Conservation (phyloP, 805 yeast species). For the Candida chauliodis region DNA sequence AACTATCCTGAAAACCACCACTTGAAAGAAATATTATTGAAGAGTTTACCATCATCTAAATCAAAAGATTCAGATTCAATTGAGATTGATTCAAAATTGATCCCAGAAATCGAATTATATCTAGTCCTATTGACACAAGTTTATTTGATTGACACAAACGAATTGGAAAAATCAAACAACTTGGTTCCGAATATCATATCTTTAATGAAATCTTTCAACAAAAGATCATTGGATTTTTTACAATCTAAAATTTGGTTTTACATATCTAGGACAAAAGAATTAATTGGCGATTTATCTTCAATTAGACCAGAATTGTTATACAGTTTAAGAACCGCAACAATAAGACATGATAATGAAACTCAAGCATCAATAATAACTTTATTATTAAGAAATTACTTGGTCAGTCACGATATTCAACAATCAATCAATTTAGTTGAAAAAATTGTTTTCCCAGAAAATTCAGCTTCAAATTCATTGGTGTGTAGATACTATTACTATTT, state of each 20-base stretch:
- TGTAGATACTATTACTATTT: slow-evolving; percentile 90
- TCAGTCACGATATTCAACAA: slow-evolving; percentile 75
- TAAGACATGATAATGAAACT: slow-evolving; percentile 90
- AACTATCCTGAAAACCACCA: slow-evolving; percentile 52
- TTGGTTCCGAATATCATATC: slow-evolving; percentile 53
- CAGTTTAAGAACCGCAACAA: slow-evolving; percentile 80
- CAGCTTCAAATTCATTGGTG: slow-evolving; percentile 73
- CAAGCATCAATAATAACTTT: slow-evolving; percentile 85
- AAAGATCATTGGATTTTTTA: slow-evolving; percentile 79
- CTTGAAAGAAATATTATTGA: slow-evolving; percentile 37
- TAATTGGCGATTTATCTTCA: slow-evolving; percentile 46
- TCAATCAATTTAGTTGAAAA: slow-evolving; percentile 89
- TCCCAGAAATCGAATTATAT: slow-evolving; percentile 80
- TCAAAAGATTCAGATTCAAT: slow-evolving; percentile 20
- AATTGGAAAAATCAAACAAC: slow-evolving; percentile 44
- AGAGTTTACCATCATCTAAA: slow-evolving; percentile 23
- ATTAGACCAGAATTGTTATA: slow-evolving; percentile 67
- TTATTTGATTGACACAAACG: slow-evolving; percentile 62
- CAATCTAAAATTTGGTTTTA: slow-evolving; percentile 94
- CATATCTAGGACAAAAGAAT: slow-evolving; percentile 73
- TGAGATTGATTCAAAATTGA: slow-evolving; percentile 27
- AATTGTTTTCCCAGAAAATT: slow-evolving; percentile 80
- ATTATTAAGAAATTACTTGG: slow-evolving; percentile 74
- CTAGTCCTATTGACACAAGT: slow-evolving; percentile 77
- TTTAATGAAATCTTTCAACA: slow-evolving; percentile 62